A percentile compares a stretch with the other conserved stretches of the same genome.
Conservation (phyloP, 495 filamentous ascomycete species). For the Bathelium albidoporum region DNA sequence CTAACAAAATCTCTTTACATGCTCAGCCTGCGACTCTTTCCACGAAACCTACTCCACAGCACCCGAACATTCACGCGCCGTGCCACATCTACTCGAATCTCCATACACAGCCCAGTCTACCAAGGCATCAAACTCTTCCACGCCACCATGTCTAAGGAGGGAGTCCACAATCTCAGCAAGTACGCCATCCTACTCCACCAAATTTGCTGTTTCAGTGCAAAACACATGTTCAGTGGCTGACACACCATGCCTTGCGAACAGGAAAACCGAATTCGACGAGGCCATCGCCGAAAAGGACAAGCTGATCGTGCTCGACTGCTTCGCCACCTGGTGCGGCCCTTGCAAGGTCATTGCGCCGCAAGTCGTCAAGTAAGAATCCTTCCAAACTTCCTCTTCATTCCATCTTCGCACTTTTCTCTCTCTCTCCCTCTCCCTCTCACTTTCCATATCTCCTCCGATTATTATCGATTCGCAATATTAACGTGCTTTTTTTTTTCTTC, state of each 20-base stretch:
- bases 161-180: slow-evolving; percentile 42
- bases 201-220: not conserved
- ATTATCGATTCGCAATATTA: not conserved
- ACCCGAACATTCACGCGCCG: not conserved
- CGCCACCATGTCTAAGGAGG: slow-evolving; percentile 43
- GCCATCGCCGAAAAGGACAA: slow-evolving; percentile 40
- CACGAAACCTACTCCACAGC: not conserved
- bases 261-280: slow-evolving; percentile 50
- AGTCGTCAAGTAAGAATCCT: slow-evolving; percentile 48
- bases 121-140: slow-evolving; percentile 34
- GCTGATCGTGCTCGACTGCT: slow-evolving; percentile 74
- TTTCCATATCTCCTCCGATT: slow-evolving; percentile 19
- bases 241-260: no score
- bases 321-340: slow-evolving; percentile 87
- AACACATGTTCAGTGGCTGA: not conserved
- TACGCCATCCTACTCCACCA: slow-evolving; percentile 27
- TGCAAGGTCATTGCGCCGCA: slow-evolving; percentile 82
- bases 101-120: slow-evolving; percentile 15
- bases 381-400: not conserved
- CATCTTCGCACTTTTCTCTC: slow-evolving; percentile 1
- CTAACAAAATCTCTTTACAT: not conserved
- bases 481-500: slow-evolving; percentile 5
- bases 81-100: slow-evolving; percentile 4
- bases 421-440: slow-evolving; percentile 4
- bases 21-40: not conserved